Conservation (phyloP, 352 stramenopile species). For the Pythium dissotocum region DNA sequence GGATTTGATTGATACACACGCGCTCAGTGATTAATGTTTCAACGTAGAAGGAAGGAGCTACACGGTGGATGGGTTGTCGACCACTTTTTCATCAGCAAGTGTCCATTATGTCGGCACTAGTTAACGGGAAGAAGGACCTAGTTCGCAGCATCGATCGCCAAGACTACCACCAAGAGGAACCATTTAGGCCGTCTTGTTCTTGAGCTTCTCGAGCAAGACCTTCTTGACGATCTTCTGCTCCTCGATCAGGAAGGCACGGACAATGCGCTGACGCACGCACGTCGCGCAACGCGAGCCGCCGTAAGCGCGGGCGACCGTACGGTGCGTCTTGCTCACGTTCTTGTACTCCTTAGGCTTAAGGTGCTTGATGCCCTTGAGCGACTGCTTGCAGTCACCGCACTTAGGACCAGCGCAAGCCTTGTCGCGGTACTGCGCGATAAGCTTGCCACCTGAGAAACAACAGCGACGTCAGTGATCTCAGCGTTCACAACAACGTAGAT, state of each 20-base stretch:
- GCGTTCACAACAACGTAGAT: too few relatives aligned
- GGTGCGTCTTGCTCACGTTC: conserved; percentile 87
- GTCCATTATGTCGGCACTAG: too few relatives aligned
- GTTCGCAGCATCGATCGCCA: conserved; percentile 4
- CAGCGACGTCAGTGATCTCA: not conserved
- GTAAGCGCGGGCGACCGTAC: conserved; percentile 97
- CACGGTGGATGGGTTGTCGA: too few relatives aligned
- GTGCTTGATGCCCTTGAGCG: conserved; percentile 91
- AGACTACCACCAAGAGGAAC: not conserved
- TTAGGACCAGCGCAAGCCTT: conserved; percentile 94
- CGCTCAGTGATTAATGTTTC: too few relatives aligned
- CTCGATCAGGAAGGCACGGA: conserved; percentile 99
- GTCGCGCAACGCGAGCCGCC: conserved; percentile 92
- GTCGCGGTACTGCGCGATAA: conserved; percentile 94
- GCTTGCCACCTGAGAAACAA: conserved; percentile 72
- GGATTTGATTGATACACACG: not conserved
- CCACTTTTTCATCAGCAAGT: too few relatives aligned
- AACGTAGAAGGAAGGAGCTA: too few relatives aligned
- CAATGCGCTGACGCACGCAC: conserved; percentile 96
- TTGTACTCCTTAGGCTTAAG: conserved; percentile 72
- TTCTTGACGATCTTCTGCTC: conserved; percentile 99
- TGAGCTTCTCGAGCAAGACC: conserved; percentile 95
- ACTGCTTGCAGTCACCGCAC: conserved; percentile 96
- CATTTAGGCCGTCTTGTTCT: conserved; percentile 80
- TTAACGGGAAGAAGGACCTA: conserved; percentile 23